These are phyloP conservation scores for Crithidia mellificae DNA, from an alignment of 208 protist species.

Conservation along the genomic window DNA sequence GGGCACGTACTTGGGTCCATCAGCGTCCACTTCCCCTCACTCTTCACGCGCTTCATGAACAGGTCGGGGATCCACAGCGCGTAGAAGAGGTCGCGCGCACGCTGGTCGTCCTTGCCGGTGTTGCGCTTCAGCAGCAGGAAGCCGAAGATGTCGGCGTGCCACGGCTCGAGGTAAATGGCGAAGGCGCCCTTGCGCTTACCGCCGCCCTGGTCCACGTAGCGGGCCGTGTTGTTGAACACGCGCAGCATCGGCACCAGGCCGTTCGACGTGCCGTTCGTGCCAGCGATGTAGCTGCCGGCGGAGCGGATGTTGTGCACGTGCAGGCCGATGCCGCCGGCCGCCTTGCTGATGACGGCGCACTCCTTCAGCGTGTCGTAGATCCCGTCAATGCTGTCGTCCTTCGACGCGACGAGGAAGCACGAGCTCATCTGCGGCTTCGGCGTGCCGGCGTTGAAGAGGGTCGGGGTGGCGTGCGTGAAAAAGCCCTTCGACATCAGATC, in stretches of 20 bases:
- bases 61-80: slow-evolving; percentile 99
- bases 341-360: slow-evolving; percentile 97
- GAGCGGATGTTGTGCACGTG: slow-evolving; percentile 96
- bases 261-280: slow-evolving; percentile 97
- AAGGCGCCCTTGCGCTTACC: slow-evolving; percentile 99
- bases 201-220: slow-evolving; percentile 98
- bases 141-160: slow-evolving; percentile 99
- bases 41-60: slow-evolving; percentile 99
- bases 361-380: slow-evolving; percentile 99
- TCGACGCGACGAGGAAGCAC: slow-evolving; percentile 98
- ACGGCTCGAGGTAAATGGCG: slow-evolving; percentile 99
- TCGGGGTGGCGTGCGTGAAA: slow-evolving; percentile 99
- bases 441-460: slow-evolving; percentile 99
- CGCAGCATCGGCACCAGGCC: slow-evolving; percentile 99
- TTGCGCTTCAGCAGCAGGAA: slow-evolving; percentile 98
- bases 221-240: slow-evolving; percentile 99
- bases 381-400: slow-evolving; percentile 98
- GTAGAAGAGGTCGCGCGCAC: slow-evolving; percentile 98
- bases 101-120: slow-evolving; percentile 97
- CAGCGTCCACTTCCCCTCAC: slow-evolving; percentile 95
- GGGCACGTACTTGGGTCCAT: slow-evolving; percentile 97
- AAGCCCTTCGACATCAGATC: slow-evolving; percentile 92
- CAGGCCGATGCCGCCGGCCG: slow-evolving; percentile 98
- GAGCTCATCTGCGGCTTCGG: slow-evolving; percentile 96
- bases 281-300: slow-evolving; percentile 96